These are phyloP conservation scores for Hondaea fermentalgiana DNA, from an alignment of 108 stramenopile species.

Conservation along the genomic window DNA sequence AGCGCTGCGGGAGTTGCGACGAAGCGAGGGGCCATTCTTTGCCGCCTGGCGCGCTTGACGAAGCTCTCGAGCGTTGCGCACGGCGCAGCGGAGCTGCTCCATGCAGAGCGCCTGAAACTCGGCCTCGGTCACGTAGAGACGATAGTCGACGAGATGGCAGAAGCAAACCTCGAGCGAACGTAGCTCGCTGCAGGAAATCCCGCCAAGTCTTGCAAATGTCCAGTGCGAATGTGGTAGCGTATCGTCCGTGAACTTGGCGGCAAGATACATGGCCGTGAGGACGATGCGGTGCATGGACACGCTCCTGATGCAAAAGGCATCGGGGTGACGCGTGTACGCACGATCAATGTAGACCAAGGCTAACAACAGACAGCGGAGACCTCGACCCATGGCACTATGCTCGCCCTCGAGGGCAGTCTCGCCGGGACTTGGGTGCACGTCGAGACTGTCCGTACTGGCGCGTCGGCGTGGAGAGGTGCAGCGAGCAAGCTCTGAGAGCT, in stretches of 20 bases:
- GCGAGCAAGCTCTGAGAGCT: neutral
- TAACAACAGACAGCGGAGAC: neutral
- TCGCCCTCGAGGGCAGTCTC: neutral
- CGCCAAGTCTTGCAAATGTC: neutral
- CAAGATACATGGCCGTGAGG: neutral
- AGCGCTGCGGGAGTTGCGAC: too few species aligned
- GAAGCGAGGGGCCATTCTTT: too few species aligned
- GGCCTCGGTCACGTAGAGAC: neutral
- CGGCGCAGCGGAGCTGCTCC: constrained; percentile 17
- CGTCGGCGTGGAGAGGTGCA: neutral
- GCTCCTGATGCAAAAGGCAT: neutral
- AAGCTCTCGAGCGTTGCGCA: neutral
- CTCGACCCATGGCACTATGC: constrained; percentile 8
- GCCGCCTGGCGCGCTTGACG: too few species aligned
- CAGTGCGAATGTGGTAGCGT: neutral
- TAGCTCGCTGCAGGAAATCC: neutral
- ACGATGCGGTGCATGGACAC: constrained; percentile 9
- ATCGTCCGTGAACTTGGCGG: neutral
- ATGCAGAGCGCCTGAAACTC: constrained; percentile 1
- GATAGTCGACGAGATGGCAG: neutral
- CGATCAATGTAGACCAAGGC: neutral
- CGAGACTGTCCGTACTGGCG: neutral
- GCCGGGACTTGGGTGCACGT: neutral
- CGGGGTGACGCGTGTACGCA: neutral
- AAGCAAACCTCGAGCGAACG: neutral